Conservation (phyloP, 495 filamentous ascomycete species). For the Daldinia bambusicola region DNA sequence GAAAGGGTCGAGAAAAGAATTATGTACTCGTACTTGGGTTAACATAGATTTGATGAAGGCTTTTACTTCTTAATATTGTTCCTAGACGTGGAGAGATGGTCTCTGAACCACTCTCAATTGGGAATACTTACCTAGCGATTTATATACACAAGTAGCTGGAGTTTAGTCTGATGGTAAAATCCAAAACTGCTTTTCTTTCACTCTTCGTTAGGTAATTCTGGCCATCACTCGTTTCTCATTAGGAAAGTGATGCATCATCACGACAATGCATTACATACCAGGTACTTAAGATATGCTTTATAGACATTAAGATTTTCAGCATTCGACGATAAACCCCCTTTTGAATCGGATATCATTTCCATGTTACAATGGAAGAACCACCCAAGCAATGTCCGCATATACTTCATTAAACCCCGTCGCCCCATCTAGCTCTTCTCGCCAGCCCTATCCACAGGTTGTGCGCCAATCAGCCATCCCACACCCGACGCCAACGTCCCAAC, state of each 20-base stretch:
- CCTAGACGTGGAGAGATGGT: no score
- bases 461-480: slow-evolving; percentile 86
- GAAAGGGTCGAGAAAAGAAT: not conserved
- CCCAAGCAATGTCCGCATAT: not conserved
- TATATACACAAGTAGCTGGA: not conserved
- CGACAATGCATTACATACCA: not conserved
- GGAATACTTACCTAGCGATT: not conserved
- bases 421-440: slow-evolving; percentile 27
- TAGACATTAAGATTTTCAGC: not conserved
- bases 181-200: not conserved
- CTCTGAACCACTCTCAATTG: not conserved
- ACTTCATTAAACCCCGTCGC: not conserved
- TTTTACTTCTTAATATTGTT: no score
- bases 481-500: slow-evolving; percentile 78
- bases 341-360: slow-evolving; percentile 8
- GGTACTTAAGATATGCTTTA: not conserved
- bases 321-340: not conserved
- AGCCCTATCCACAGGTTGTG: slow-evolving; percentile 53
- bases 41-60: not conserved
- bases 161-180: not conserved
- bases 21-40: not conserved
- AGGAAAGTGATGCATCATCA: not conserved
- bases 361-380: not conserved
- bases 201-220: not conserved
- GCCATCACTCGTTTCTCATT: not conserved